These are phyloP conservation scores for Xylaria arbuscula DNA, from an alignment of 2,329 filamentous ascomycete species.

Conservation along the genomic window DNA sequence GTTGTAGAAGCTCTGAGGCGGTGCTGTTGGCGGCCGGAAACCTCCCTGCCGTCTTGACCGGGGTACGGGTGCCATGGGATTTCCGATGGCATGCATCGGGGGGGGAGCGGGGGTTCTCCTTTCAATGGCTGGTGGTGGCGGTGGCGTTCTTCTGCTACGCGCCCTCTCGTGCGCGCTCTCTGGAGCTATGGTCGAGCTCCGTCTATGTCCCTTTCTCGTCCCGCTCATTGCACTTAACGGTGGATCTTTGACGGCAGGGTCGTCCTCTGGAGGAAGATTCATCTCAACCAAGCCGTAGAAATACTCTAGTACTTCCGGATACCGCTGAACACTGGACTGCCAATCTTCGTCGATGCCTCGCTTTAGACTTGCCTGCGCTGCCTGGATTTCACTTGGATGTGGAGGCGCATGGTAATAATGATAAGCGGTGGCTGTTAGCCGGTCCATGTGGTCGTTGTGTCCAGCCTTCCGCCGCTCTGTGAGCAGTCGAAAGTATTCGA, in stretches of 20 bases:
- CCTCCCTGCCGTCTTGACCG: conserved; percentile 40
- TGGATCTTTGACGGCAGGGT: conserved; percentile 68
- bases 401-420: conserved; percentile 68
- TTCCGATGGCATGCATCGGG: conserved; percentile 43
- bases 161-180: conserved; percentile 52
- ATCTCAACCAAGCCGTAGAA: conserved; percentile 79
- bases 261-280: conserved; percentile 71
- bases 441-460: conserved; percentile 66
- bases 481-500: conserved; percentile 71
- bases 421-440: conserved; percentile 65
- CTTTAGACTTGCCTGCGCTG: conserved; percentile 74
- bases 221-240: conserved; percentile 66
- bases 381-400: conserved; percentile 70
- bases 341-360: conserved; percentile 83
- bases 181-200: conserved; percentile 54
- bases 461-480: conserved; percentile 69
- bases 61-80: conserved; percentile 45
- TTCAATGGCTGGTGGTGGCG: conserved; percentile 53
- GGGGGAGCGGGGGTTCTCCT: conserved; percentile 56
- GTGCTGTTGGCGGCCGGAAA: conserved; percentile 45
- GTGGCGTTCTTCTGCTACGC: conserved; percentile 51
- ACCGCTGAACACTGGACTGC: conserved; percentile 78
- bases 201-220: conserved; percentile 60
- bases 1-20: conserved; percentile 42
- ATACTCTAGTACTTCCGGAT: conserved; percentile 85